Evolutionary conservation across 805 yeast genomes (phyloP).

Genomic region (Candida hungchunana): DNA sequence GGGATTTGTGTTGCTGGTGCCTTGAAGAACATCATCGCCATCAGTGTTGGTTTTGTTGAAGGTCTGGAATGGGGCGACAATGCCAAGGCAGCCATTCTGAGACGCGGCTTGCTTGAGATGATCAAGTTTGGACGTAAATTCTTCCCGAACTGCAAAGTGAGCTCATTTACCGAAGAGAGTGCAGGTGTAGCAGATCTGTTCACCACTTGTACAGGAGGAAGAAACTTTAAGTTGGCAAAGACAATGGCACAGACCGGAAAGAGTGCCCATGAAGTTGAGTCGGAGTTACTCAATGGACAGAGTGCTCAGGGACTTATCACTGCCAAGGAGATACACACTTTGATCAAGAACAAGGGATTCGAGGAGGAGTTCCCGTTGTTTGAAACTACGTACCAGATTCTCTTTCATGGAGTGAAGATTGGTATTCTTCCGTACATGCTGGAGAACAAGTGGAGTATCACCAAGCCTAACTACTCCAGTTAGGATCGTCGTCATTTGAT

Average conservation of each 20-base stretch:
- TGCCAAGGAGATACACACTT: slow-evolving; percentile 81
- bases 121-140: slow-evolving; percentile 76
- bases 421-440: slow-evolving; percentile 54
- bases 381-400: slow-evolving; percentile 42
- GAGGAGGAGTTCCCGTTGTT: slow-evolving; percentile 55
- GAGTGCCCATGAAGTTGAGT: slow-evolving; percentile 74
- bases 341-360: slow-evolving; percentile 30
- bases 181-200: slow-evolving; percentile 97
- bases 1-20: slow-evolving; percentile 97
- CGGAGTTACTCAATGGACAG: slow-evolving; percentile 82
- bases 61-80: slow-evolving; percentile 98
- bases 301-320: slow-evolving; percentile 92
- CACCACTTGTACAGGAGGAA: slow-evolving; percentile 94
- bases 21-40: slow-evolving; percentile 87
- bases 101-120: slow-evolving; percentile 87
- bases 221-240: slow-evolving; percentile 85
- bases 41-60: slow-evolving; percentile 94
- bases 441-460: slow-evolving; percentile 33
- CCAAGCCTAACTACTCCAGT: slow-evolving; percentile 18
- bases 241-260: slow-evolving; percentile 75
- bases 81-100: slow-evolving; percentile 93
- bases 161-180: slow-evolving; percentile 86
- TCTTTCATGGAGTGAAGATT: slow-evolving; percentile 56
- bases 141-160: slow-evolving; percentile 65
- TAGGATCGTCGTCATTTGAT: slow-evolving; percentile 3